phyloP scores from a whole-genome alignment of 192 early-diverging fungal species.

The Coemansia sp. region DNA sequence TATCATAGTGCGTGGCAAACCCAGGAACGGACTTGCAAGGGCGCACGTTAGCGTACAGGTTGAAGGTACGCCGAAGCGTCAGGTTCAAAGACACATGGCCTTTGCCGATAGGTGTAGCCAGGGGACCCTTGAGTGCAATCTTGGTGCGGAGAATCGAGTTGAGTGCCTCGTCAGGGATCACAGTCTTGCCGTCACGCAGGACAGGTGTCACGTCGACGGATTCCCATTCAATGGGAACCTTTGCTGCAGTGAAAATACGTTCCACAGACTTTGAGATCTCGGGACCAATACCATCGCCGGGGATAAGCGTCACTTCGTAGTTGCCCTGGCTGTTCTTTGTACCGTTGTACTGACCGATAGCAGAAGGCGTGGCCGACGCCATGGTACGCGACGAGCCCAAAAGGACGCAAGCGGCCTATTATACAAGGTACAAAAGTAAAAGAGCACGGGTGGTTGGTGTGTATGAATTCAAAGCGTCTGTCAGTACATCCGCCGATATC shows the following conservation, averaged over 20 bases:
- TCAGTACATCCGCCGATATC: no score
- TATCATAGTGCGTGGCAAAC: constrained; percentile 92
- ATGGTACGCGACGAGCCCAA: constrained; percentile 34
- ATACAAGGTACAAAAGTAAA: no score
- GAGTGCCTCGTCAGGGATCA: constrained; percentile 89
- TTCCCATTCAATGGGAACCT: constrained; percentile 96
- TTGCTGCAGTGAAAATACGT: constrained; percentile 87
- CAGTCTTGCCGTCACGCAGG: constrained; percentile 86
- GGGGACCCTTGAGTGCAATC: constrained; percentile 94
- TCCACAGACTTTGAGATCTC: constrained; percentile 94
- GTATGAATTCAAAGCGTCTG: no score
- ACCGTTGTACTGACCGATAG: constrained; percentile 40
- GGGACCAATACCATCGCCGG: constrained; percentile 98
- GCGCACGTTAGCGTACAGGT: constrained; percentile 97
- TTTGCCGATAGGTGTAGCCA: constrained; percentile 98
- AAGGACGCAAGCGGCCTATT: constrained; percentile 15
- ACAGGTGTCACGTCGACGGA: constrained; percentile 90
- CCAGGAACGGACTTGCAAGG: constrained; percentile 97
- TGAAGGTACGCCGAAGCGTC: constrained; percentile 88
- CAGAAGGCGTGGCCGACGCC: constrained; percentile 27
- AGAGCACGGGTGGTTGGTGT: no score
- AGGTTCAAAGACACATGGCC: constrained; percentile 96
- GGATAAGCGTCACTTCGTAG: constrained; percentile 90
- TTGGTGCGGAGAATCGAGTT: constrained; percentile 92
- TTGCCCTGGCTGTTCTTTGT: constrained; percentile 60